A percentile compares a stretch with the other conserved stretches of the same genome.
Evolutionary conservation across 129 eudicot genomes (phyloP).

Genomic region (Mikania micrantha): DNA sequence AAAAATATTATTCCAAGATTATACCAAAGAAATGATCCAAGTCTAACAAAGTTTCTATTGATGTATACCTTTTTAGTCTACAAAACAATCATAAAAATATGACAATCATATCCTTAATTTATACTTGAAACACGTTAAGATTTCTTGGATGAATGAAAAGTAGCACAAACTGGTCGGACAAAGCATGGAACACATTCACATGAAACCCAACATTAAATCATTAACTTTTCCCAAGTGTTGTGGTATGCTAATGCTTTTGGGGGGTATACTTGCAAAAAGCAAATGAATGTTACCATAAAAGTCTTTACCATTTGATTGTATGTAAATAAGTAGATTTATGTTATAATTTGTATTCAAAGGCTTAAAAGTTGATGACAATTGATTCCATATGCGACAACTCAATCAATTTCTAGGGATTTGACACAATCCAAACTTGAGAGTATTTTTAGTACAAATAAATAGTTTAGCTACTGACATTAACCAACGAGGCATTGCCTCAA

Average conservation of each 20-base stretch:
- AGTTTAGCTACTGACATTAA: too few species aligned
- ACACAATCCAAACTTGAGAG: too few species aligned
- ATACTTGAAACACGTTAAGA: background rate
- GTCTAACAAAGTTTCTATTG: background rate
- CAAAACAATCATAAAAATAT: background rate
- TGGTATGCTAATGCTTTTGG: slow-evolving; percentile 8
- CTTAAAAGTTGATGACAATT: too few species aligned
- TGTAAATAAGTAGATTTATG: background rate
- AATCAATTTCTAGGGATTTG: too few species aligned
- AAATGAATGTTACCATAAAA: slow-evolving; percentile 12
- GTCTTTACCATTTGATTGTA: background rate
- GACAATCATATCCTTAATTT: background rate
- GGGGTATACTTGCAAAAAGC: slow-evolving; percentile 17
- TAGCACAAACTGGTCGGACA: slow-evolving; percentile 15
- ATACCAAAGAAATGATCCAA: too few species aligned
- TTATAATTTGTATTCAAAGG: background rate
- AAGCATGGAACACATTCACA: background rate
- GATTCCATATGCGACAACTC: too few species aligned
- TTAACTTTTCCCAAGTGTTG: slow-evolving; percentile 4
- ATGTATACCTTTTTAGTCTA: background rate
- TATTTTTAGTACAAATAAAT: too few species aligned
- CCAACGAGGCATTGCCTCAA: too few species aligned
- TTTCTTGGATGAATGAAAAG: slow-evolving; percentile 14
- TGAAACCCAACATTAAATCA: slow-evolving; percentile 6
- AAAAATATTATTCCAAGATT: too few species aligned